Base-by-base conservation (phyloP, 78 protist genomes). In the Polysphondylium violaceum region DNA sequence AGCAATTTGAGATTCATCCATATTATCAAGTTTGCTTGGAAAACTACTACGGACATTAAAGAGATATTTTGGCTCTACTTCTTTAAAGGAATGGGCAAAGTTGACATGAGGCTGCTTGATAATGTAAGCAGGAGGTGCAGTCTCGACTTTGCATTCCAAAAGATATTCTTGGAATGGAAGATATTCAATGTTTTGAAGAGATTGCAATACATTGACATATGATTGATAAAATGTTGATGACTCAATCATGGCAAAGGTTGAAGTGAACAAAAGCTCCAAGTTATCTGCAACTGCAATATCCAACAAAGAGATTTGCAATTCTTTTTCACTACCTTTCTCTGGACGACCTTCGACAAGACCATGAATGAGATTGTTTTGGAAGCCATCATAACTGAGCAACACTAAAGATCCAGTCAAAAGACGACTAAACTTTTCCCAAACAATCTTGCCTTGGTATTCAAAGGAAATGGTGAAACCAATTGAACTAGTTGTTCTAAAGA, bases 161-260 rank as follows among this genome's bases (percentile, higher is more conserved):
- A 91, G 64, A 59, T 91, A 74, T 0, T 43, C 16, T 27, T 72
- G 44, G 40, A 91, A 91, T 47, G 95, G 95, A 4, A 91, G n/a
- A n/a, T 53, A 43, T 3, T 69, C 75, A 8, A 76, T 65, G 6
- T 25, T 21, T 41, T 91, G 89, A 21, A 91, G 79, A 50, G 95
- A 43, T 19, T 25, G n/a, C 7, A 91, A 43, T 19, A 91, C 88
- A 53, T 56, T 78, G 40, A 41, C 50, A 27, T 68, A 71, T 0
- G 90, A 40, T 79, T 69, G 76, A 33, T 79, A 75, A 47, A 79
- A 78, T 2, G 86, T 50, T 41, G 90, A 72, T 58, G 89, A 91
- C 29, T 91, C 89, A 44, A 72, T 53, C 86, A 78, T 74, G 33
- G 43, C 12, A 43, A 83, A 69, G 9, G 31, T 23, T 19, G 69